Evolutionary conservation across 2,329 filamentous ascomycete species (phyloP).

Genomic region (Clonostachys rhizophaga): DNA sequence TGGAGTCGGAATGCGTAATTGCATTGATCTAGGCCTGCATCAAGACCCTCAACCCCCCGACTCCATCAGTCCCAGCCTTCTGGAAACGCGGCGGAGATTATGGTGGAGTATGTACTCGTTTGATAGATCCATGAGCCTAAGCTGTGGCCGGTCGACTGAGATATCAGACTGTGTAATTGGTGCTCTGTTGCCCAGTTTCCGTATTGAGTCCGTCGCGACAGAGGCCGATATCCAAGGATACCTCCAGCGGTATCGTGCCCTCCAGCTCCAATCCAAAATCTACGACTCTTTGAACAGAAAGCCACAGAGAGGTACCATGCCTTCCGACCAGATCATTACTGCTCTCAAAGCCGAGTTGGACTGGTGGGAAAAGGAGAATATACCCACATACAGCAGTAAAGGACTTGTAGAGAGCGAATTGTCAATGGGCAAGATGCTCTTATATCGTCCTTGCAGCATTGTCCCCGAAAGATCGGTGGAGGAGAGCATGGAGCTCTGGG

Average conservation of each 20-base stretch:
- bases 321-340: background rate
- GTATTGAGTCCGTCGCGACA: constrained; percentile 10
- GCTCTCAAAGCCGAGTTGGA: constrained; percentile 4
- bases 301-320: background rate
- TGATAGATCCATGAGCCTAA: constrained; percentile 13
- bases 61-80: constrained; percentile 7
- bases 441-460: constrained; percentile 10
- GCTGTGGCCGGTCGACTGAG: constrained; percentile 11
- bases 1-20: constrained; percentile 14
- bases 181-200: constrained; percentile 10
- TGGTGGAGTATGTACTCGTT: constrained; percentile 19
- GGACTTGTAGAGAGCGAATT: constrained; percentile 12
- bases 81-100: constrained; percentile 12
- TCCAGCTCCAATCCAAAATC: constrained; percentile 13
- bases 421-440: constrained; percentile 12
- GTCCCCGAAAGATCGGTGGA: constrained; percentile 5
- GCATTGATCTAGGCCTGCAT: constrained; percentile 13
- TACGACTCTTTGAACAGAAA: constrained; percentile 8
- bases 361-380: constrained; percentile 7
- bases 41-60: constrained; percentile 12
- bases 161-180: constrained; percentile 12
- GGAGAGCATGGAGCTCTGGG: constrained; percentile 11
- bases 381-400: constrained; percentile 6
- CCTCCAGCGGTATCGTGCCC: constrained; percentile 12
- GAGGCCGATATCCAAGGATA: constrained; percentile 12